Evolutionary conservation across 192 early-diverging fungal genomes (phyloP).

Genomic region (Thoreauomyces humboldtii): DNA sequence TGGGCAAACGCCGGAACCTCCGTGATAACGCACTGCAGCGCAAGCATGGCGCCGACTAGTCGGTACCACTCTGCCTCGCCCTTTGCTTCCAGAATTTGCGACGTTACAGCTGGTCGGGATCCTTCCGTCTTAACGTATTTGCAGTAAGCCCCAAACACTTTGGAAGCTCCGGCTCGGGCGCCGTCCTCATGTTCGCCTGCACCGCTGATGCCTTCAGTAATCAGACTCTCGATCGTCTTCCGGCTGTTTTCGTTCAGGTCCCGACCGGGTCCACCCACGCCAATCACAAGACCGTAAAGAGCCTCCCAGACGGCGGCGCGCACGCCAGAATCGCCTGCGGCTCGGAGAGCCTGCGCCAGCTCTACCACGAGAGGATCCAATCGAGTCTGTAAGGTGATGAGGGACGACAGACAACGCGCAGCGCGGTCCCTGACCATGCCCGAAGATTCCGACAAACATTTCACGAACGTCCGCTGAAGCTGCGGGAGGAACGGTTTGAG

Average conservation of each 20-base stretch:
- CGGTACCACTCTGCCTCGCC: slow-evolving; percentile 21
- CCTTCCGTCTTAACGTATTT: slow-evolving; percentile 52
- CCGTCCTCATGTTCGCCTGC: slow-evolving; percentile 52
- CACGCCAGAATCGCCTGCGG: slow-evolving; percentile 59
- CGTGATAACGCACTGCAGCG: slow-evolving; percentile 47
- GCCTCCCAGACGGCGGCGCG: slow-evolving; percentile 71
- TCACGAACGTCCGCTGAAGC: slow-evolving; percentile 95
- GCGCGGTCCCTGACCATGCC: slow-evolving; percentile 77
- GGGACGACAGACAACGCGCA: slow-evolving; percentile 66
- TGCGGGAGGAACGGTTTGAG: slow-evolving; percentile 98
- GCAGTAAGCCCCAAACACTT: slow-evolving; percentile 59
- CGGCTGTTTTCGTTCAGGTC: slow-evolving; percentile 61
- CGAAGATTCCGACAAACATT: slow-evolving; percentile 76
- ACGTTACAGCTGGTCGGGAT: slow-evolving; percentile 42
- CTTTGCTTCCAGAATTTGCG: slow-evolving; percentile 27
- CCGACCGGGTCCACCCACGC: slow-evolving; percentile 46
- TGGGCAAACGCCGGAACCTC: slow-evolving; percentile 46
- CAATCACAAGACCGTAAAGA: slow-evolving; percentile 65
- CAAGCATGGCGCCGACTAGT: slow-evolving; percentile 40
- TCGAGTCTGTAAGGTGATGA: slow-evolving; percentile 71
- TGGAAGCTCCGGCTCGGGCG: slow-evolving; percentile 52
- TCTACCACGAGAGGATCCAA: slow-evolving; percentile 79
- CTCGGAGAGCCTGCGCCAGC: slow-evolving; percentile 63
- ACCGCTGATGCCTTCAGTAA: slow-evolving; percentile 60
- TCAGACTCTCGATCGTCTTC: slow-evolving; percentile 54